Evolutionary conservation across 2,329 filamentous ascomycete species (phyloP).

Genomic region (Cladosporium sphaerospermum): DNA sequence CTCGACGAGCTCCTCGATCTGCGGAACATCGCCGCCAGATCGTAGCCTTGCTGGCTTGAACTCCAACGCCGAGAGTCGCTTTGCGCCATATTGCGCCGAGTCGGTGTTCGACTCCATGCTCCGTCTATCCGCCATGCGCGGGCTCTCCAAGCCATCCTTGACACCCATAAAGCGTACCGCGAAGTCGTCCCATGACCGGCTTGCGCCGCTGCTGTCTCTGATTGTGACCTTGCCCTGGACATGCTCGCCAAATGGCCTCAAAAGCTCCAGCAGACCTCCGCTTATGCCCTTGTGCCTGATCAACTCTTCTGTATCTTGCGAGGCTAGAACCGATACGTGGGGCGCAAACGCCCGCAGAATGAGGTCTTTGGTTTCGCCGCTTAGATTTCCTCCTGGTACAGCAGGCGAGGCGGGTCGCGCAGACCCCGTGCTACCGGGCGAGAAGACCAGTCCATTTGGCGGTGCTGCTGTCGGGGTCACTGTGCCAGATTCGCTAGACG

Average conservation of each 20-base stretch:
- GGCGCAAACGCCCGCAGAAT: slow-evolving; percentile 84
- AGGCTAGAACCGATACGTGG: slow-evolving; percentile 81
- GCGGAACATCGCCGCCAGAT: slow-evolving; percentile 50
- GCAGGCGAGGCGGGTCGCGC: slow-evolving; percentile 32
- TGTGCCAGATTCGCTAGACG: slow-evolving; percentile 31
- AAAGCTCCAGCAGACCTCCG: slow-evolving; percentile 72
- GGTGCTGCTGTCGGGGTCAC: slow-evolving; percentile 35
- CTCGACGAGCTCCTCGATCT: slow-evolving; percentile 75
- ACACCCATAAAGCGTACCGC: slow-evolving; percentile 77
- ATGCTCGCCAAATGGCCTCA: slow-evolving; percentile 85
- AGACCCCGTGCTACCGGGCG: slow-evolving; percentile 29
- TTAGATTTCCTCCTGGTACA: slow-evolving; percentile 36
- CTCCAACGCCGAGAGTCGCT: slow-evolving; percentile 26
- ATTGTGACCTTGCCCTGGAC: slow-evolving; percentile 84
- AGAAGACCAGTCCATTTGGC: slow-evolving; percentile 38
- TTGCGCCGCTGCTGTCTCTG: slow-evolving; percentile 80
- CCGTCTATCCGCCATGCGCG: slow-evolving; percentile 28
- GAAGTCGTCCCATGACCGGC: slow-evolving; percentile 81
- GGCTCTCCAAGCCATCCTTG: slow-evolving; percentile 45
- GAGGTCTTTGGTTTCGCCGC: slow-evolving; percentile 46
- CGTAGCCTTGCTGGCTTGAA: slow-evolving; percentile 35
- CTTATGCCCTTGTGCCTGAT: slow-evolving; percentile 77
- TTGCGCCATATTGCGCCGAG: slow-evolving; percentile 19
- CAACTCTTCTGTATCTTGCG: slow-evolving; percentile 75
- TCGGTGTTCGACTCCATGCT: slow-evolving; percentile 31